Conservation (phyloP, 202 grass and related monocot species). For the Bolboschoenoplectus hybrid region DNA sequence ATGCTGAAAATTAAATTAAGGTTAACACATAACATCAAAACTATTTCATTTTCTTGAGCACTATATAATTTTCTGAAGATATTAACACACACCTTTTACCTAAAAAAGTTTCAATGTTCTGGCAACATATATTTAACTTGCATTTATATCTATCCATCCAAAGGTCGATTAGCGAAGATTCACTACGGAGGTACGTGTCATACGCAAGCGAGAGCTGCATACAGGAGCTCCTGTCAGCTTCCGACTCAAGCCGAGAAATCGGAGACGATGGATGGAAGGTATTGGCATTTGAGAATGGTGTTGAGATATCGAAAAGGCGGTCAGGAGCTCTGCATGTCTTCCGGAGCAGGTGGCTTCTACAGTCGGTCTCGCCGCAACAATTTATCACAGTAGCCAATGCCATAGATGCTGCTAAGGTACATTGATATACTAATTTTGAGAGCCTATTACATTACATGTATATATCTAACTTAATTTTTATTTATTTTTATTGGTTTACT, state of each 20-base stretch:
- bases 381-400: slow-evolving; percentile 92
- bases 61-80: too few species aligned
- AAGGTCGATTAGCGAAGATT: slow-evolving; percentile 97
- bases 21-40: neutral
- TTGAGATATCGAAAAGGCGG: slow-evolving; percentile 87
- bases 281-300: slow-evolving; percentile 76
- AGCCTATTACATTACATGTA: neutral
- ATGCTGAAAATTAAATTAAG: neutral
- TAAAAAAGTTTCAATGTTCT: neutral
- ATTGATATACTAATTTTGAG: neutral
- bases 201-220: slow-evolving; percentile 98
- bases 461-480: neutral
- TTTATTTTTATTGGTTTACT: neutral
- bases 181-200: slow-evolving; percentile 77
- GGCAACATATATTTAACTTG: neutral
- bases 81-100: neutral
- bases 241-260: slow-evolving; percentile 50
- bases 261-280: slow-evolving; percentile 77
- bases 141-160: neutral
- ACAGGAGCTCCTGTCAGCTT: slow-evolving; percentile 90
- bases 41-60: neutral
- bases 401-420: slow-evolving; percentile 93
- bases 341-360: slow-evolving; percentile 86
- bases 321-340: slow-evolving; percentile 66
- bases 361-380: slow-evolving; percentile 75